Conservation (phyloP, 768 basidiomycete species). For the Boletus tylopilopsis region DNA sequence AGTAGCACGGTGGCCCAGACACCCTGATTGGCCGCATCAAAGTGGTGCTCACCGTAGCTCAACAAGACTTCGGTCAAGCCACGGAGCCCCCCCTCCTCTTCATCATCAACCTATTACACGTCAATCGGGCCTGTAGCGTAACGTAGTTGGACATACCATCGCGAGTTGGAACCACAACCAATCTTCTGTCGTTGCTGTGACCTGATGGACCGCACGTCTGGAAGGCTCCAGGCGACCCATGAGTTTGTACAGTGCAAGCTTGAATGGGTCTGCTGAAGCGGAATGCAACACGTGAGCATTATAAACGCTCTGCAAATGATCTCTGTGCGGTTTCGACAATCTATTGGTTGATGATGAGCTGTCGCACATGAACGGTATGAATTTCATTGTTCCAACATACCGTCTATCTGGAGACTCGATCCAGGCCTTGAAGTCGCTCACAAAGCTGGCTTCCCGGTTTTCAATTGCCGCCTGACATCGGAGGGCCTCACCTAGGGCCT, state of each 20-base stretch:
- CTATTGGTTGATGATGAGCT: constrained; percentile 32
- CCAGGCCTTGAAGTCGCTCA: constrained; percentile 81
- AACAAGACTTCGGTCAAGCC: constrained; percentile 71
- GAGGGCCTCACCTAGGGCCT: constrained; percentile 75
- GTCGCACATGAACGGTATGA: not conserved
- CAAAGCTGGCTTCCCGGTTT: constrained; percentile 78
- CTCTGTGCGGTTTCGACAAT: constrained; percentile 67
- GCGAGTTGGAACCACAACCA: constrained; percentile 98
- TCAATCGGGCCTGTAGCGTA: constrained; percentile 6
- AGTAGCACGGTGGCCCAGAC: constrained; percentile 82
- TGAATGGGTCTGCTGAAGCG: constrained; percentile 88
- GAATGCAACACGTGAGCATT: constrained; percentile 90
- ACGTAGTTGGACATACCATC: constrained; percentile 45
- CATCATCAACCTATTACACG: constrained; percentile 62
- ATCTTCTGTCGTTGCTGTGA: constrained; percentile 92
- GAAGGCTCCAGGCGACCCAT: constrained; percentile 89
- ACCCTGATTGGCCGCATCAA: constrained; percentile 63
- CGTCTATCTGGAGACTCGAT: constrained; percentile 75
- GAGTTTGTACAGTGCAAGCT: constrained; percentile 92
- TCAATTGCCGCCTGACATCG: constrained; percentile 68
- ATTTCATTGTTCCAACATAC: constrained; percentile 36
- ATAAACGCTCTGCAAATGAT: constrained; percentile 76
- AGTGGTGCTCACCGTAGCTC: constrained; percentile 79
- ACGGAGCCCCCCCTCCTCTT: constrained; percentile 73
- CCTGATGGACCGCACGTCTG: constrained; percentile 72